Evolutionary conservation across 108 stramenopile species (phyloP), one percentile per base, ranked within the genome.

Genomic region (Fragilaria crotonensis): DNA sequence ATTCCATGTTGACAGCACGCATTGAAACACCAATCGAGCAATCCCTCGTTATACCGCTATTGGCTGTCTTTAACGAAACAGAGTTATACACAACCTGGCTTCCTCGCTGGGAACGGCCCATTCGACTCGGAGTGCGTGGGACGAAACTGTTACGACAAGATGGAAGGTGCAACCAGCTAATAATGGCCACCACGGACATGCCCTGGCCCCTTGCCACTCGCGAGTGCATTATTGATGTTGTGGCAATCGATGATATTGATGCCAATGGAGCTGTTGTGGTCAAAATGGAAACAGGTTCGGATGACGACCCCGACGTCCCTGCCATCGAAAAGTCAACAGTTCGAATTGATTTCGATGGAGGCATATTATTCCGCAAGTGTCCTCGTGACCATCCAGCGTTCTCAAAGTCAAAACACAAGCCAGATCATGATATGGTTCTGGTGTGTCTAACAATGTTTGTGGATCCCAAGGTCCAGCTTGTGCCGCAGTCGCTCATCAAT

Each of bases 41-140:
- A 17, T 53, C 32, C n/a, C 55, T 85, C 26, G 31, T 89, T 28
- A 80, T 85, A 3, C 84, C 87, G 0, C 46, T 89, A 4, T 52
- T 89, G 22, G 68, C 80, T 44, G 84, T 83, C 7, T 60, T 89
- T 9, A 89, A 89, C 52, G 87, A 89, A 63, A 79, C 73, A 21
- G 66, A 72, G 26, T 58, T 89, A 52, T 89, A 89, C 58, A 33
- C 45, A 0, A 75, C 70, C 4, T 89, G 87, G 87, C 70, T 85
- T 18, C 87, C 87, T 5, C 52, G 64, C 11, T 89, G 55, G 51
- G 63, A 59, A 14, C 52, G 48, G 0, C 87, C 87, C 9, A 36
- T 76, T 32, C 59, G 62, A 28, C 52, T 89, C 49, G 67, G 68
- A 5, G 72, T 89, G 0, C 48, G 44, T 32, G 54, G 68, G 44